Conservation (phyloP, 352 stramenopile species). For the Phytophthora vignae region DNA sequence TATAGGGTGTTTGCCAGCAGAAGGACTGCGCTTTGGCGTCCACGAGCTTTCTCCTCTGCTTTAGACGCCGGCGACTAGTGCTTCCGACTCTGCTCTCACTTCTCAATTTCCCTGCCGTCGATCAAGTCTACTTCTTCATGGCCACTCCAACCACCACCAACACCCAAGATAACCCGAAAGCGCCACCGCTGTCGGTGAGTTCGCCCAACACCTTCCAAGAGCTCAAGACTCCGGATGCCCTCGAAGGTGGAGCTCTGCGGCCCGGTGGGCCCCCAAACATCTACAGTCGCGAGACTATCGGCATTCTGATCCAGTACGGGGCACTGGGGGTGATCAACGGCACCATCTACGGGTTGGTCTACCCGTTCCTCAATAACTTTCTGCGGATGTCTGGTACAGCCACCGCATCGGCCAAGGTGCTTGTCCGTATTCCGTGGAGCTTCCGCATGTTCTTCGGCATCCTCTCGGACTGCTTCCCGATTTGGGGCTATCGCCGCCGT, state of each 20-base stretch:
- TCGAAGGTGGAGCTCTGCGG: constrained; percentile 50
- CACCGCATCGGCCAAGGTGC: constrained; percentile 47
- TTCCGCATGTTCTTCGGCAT: constrained; percentile 87
- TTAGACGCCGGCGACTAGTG: neutral
- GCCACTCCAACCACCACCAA: constrained; percentile 3
- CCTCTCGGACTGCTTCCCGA: constrained; percentile 81
- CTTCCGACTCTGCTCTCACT: constrained; percentile 12
- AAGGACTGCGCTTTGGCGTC: neutral
- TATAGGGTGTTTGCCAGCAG: neutral
- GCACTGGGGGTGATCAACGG: constrained; percentile 58
- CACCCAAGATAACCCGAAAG: constrained; percentile 19
- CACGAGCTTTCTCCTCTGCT: neutral
- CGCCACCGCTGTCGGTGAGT: constrained; percentile 5
- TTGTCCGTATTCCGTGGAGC: constrained; percentile 60
- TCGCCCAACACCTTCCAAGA: constrained; percentile 38
- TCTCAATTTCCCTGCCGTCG: constrained; percentile 20
- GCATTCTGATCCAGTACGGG: constrained; percentile 56
- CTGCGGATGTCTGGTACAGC: constrained; percentile 47
- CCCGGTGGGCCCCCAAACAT: constrained; percentile 44
- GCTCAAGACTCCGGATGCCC: constrained; percentile 40
- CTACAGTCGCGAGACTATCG: constrained; percentile 44
- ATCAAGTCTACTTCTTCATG: constrained; percentile 22
- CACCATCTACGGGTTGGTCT: constrained; percentile 47
- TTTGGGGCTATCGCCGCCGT: constrained; percentile 76
- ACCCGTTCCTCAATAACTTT: constrained; percentile 53